Evolutionary conservation across 768 basidiomycete species (phyloP).

Genomic region (Suillus cothurnatus): DNA sequence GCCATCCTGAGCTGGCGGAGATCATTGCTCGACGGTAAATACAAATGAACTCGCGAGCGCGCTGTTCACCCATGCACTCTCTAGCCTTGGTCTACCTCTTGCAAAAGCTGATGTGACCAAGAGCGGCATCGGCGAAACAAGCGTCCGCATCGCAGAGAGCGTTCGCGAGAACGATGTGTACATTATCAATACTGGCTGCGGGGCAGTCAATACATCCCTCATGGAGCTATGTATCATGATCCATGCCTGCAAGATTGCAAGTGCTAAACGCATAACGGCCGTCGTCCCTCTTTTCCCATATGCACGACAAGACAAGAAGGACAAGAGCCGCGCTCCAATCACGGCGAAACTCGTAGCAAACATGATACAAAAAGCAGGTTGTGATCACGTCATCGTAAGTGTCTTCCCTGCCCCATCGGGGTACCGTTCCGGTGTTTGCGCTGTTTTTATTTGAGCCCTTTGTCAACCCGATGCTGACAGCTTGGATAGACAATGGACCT

Average conservation of each 20-base stretch:
- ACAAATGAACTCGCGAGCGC: conserved; percentile 13
- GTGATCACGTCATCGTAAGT: conserved; percentile 96
- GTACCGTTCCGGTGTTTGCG: background rate
- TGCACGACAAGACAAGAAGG: conserved; percentile 97
- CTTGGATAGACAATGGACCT: conserved; percentile 89
- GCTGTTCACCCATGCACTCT: conserved; percentile 19
- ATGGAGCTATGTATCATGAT: conserved; percentile 99
- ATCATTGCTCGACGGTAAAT: conserved; percentile 88
- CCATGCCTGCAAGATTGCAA: conserved; percentile 99
- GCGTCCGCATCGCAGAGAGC: conserved; percentile 89
- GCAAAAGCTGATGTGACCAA: conserved; percentile 86
- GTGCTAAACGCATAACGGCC: conserved; percentile 97
- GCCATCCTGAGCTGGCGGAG: conserved; percentile 94
- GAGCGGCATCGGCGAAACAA: conserved; percentile 90
- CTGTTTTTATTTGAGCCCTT: background rate
- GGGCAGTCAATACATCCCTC: conserved; percentile 86
- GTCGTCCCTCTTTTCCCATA: conserved; percentile 98
- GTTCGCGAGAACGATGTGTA: conserved; percentile 99
- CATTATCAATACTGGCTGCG: conserved; percentile 93
- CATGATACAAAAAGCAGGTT: conserved; percentile 90
- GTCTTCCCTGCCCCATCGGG: conserved; percentile 3
- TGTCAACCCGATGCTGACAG: conserved; percentile 6
- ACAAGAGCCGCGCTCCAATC: conserved; percentile 97
- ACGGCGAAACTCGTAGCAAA: conserved; percentile 98
- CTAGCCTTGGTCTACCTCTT: conserved; percentile 86